Conservation (phyloP, 208 protist species). For the Trypanosomatidae sp. region DNA sequence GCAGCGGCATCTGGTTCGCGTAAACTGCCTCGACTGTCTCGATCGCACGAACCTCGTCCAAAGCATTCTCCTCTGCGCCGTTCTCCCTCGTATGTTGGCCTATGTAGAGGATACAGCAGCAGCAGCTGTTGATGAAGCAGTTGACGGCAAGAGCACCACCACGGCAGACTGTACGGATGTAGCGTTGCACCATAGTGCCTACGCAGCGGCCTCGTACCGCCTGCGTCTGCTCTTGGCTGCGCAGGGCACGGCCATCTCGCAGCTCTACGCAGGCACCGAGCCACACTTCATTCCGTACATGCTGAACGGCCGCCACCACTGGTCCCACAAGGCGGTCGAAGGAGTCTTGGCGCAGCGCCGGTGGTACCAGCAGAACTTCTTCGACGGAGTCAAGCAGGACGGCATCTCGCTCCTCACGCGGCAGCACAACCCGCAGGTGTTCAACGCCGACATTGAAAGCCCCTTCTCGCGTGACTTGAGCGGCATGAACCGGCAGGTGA, state of each 20-base stretch:
- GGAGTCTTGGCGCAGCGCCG: conserved; percentile 58
- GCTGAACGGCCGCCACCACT: too few species aligned
- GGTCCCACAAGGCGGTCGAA: too few species aligned
- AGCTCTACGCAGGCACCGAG: conserved; percentile 72
- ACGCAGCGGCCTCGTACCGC: conserved; percentile 3
- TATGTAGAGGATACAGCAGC: conserved; percentile 39
- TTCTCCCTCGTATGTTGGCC: conserved; percentile 54
- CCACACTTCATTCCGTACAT: conserved; percentile 72
- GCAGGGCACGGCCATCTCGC: conserved; percentile 67
- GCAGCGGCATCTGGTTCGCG: too few species aligned
- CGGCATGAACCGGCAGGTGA: conserved; percentile 57
- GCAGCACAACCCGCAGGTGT: conserved; percentile 61
- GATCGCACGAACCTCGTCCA: conserved; percentile 84
- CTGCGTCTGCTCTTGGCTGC: conserved; percentile 41
- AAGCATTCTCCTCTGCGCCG: conserved; percentile 38
- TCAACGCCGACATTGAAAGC: conserved; percentile 58
- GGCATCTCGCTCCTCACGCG: conserved; percentile 67
- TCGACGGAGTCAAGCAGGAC: conserved; percentile 82
- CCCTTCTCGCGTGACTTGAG: conserved; percentile 70
- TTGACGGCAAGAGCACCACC: not conserved
- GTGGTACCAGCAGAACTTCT: conserved; percentile 83
- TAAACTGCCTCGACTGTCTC: conserved; percentile 87
- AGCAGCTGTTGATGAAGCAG: too few species aligned
- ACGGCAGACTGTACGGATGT: too few species aligned
- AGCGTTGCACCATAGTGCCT: too few species aligned